These are phyloP conservation scores for Ceratocystis huliohia DNA, from an alignment of 2,329 filamentous ascomycete species.

Conservation along the genomic window DNA sequence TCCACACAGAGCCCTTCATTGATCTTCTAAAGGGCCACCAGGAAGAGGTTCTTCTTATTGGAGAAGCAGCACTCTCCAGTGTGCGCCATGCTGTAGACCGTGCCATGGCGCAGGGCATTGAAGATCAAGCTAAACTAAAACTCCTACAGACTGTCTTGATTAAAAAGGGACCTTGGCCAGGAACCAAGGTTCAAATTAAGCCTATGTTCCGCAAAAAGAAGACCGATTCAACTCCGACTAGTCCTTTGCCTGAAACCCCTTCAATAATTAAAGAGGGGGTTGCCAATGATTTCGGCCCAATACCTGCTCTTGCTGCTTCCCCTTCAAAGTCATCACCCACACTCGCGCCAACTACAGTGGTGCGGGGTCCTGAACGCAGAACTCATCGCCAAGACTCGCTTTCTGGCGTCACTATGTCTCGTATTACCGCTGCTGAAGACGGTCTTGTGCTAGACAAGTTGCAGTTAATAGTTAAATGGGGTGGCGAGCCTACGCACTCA, in stretches of 20 bases:
- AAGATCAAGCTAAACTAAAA: constrained; percentile 78
- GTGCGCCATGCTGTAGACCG: constrained; percentile 78
- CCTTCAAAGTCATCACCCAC: background rate
- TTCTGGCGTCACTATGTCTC: constrained; percentile 80
- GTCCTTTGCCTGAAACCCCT: constrained; percentile 27
- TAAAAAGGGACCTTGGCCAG: constrained; percentile 87
- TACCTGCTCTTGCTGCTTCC: constrained; percentile 22
- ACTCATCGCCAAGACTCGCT: constrained; percentile 68
- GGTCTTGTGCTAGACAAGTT: constrained; percentile 89
- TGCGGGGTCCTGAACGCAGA: constrained; percentile 25
- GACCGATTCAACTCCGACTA: constrained; percentile 37
- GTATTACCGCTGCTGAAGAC: constrained; percentile 86
- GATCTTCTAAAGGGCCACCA: constrained; percentile 88
- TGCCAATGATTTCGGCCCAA: constrained; percentile 24
- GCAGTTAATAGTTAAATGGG: constrained; percentile 98
- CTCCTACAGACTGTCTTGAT: constrained; percentile 73
- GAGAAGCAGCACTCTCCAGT: constrained; percentile 75
- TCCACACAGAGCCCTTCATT: constrained; percentile 92
- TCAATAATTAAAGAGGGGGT: constrained; percentile 21
- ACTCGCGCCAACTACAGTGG: background rate
- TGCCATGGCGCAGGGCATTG: constrained; percentile 64
- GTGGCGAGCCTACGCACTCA: constrained; percentile 93
- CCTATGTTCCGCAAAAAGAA: constrained; percentile 94
- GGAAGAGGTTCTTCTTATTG: constrained; percentile 88
- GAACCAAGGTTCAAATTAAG: constrained; percentile 98